Base-by-base conservation (phyloP, 2,329 filamentous ascomycete species). In the Pseudophaeomoniella oleicola region DNA sequence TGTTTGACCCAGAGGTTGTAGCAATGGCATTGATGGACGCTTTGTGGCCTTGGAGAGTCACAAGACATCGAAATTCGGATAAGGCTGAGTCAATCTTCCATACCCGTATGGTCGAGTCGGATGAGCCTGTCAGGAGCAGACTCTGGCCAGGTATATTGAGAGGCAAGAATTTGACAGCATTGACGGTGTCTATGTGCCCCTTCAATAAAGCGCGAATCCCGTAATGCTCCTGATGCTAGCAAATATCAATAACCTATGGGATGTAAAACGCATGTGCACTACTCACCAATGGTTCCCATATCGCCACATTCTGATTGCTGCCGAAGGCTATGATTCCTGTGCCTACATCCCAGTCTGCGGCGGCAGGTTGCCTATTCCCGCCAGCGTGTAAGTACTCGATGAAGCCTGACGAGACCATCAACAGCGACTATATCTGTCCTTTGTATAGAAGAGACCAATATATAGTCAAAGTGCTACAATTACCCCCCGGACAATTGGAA, bases 301-400 rank as follows among this genome's bases (percentile, higher is more conserved):
- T 54, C 31, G 86, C 88, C 48, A 98, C 71, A 59, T 90, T 90
- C 47, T 78, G 77, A 58, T 92, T 84, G 5, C 87, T 80, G 19
- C 90, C 90, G 62, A 84, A 98, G 18, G 86, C 90, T 37, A 98
- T 66, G 32, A 86, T 55, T 6, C 81, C 82, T 14, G 64, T 63
- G 44, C 69, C 62, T 14, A 60, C 53, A 52, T 81, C 76, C 90
- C 90, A 98, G 61, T 96, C 88, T 17, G 88, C 87, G 17, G 85
- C 82, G 12, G 80, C 78, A 13, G 88, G 81, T 50, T 96, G 84
- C 49, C 88, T 72, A 58, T 96, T 98, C 33, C 85, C 88, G 42
- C 90, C 90, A 43, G 79, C 76, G 33, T 84, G 78, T 46, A 90
- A 66, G 48, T 71, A 75, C 31, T 68, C 63, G 14, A 57, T 52